Evolutionary conservation across 345 rosid species (phyloP), one percentile per base, ranked within the genome.

Genomic region (Bretschneidera sinensis): DNA sequence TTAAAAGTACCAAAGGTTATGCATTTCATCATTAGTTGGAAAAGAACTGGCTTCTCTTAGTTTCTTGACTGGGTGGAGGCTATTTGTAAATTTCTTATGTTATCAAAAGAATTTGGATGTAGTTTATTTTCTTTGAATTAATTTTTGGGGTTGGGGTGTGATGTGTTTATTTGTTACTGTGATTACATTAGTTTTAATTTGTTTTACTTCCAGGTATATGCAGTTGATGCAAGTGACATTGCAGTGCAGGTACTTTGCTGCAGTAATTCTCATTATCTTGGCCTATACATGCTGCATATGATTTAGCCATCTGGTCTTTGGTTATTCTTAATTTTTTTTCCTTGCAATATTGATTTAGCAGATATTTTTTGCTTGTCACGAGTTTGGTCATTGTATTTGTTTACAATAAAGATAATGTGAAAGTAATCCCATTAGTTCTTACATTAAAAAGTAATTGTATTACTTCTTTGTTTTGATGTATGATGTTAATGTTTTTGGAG

Each of bases 181-280:
- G 15, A 39, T 14, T 39, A 39, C 28, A 10, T 60, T 51, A 19
- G 13, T 43, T 48, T 48, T 48, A 4, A 18, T 48, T 39, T 48
- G 10, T n/a, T 55, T 55, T 64, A 33, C 48, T 35, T 69, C 50
- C 88, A 94, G 99, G 99, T 94, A 31, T 94, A 94, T 70, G 99
- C 97, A 23, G 92, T 94, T 71, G 97, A 94, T 76, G 99, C 99
- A 43, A 94, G 99, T 81, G 92, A 82, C 66, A 94, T 94, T 69
- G 96, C 99, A 21, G 81, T 86, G 64, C 99, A 90, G 97, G 99
- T 94, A 79, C 47, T 67, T 22, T 51, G 59, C 48, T 81, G 57
- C 61, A 31, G 20, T 28, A 24, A 16, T 62, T 39, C 67, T 51
- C 51, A 33, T 73, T 33, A 17, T 11, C 33, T 54, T 60, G 62